Base-by-base conservation (phyloP, 78 protist species). In the Creolimax fragrantissima region DNA sequence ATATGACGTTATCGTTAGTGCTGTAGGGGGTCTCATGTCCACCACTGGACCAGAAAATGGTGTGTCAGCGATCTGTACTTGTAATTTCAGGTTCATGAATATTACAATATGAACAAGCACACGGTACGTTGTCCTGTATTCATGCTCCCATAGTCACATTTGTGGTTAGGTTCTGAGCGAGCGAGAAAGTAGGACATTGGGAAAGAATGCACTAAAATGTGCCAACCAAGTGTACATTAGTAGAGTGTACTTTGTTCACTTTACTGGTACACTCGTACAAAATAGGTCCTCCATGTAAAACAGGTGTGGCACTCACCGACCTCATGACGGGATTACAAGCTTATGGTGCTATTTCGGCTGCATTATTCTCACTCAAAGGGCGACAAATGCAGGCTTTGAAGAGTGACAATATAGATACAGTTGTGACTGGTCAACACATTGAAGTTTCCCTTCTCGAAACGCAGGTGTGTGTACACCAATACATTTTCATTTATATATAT, bases 11-110 rank as follows among this genome's bases (percentile, higher is more conserved):
- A 42, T 86, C 4, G 90, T 35, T 35, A 42, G 44, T 5, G 90
- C 90, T 5, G 90, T 88, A 43, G 90, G 83, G 44, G 92, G 92
- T 7, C 32, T 90, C 44, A 90, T 90, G 92, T 58, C 2, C 35
- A 74, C 86, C 32, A 90, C 92, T 24, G 92, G 92, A n/a, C 83
- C 92, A 2, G 83, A 90, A 17, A 36, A 66, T 11, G 92, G 92
- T 5, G 41, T 37, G 44, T 1, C 24, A 32, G 24, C 24, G 24
- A 58, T 17, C 74, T 24, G 74, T 58, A 58, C 74, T 0, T 32
- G 74, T n/a, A n/a, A n/a, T n/a, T n/a, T n/a, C n/a, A n/a, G n/a
- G n/a, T n/a, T n/a, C n/a, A n/a, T n/a, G n/a, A n/a, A n/a, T n/a
- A n/a, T n/a, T n/a, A n/a, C n/a, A n/a, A n/a, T n/a, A n/a, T n/a